Conservation (phyloP, 768 basidiomycete species). For the Gloeophyllum trabeum region DNA sequence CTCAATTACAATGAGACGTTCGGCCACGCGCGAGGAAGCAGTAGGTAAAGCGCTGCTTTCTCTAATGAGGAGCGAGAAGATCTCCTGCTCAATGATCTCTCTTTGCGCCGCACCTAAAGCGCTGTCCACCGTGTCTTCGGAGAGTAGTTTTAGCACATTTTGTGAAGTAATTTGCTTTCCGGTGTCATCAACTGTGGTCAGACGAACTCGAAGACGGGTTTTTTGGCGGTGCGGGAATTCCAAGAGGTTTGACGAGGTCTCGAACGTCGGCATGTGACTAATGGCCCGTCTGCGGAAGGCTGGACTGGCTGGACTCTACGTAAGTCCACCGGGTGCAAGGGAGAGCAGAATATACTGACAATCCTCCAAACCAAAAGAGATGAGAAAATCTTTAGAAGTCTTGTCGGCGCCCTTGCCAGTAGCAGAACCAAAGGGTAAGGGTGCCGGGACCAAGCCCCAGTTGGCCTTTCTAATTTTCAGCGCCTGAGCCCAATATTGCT, state of each 20-base stretch:
- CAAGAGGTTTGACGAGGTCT: constrained; percentile 29
- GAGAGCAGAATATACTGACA: constrained; percentile 33
- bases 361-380: constrained; percentile 75
- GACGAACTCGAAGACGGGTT: constrained; percentile 50
- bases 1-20: constrained; percentile 66
- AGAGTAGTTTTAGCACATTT: constrained; percentile 22
- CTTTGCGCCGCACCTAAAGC: constrained; percentile 49
- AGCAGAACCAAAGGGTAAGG: constrained; percentile 57
- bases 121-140: constrained; percentile 31
- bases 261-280: constrained; percentile 50
- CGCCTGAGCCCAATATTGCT: constrained; percentile 77
- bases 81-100: constrained; percentile 73
- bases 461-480: constrained; percentile 66
- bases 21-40: constrained; percentile 68
- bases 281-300: constrained; percentile 57
- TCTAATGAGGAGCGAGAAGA: constrained; percentile 60
- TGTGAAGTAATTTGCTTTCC: constrained; percentile 23
- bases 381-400: constrained; percentile 70
- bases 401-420: constrained; percentile 71
- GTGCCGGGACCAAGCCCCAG: constrained; percentile 74
- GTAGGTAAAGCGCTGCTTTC: constrained; percentile 73
- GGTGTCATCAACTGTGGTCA: constrained; percentile 23
- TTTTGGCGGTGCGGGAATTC: constrained; percentile 56
- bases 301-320: constrained; percentile 48
- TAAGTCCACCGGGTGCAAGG: background rate